These are phyloP conservation scores for Cicer pinnatifidum DNA, from an alignment of 306 rosid genomes.

Conservation along the genomic window DNA sequence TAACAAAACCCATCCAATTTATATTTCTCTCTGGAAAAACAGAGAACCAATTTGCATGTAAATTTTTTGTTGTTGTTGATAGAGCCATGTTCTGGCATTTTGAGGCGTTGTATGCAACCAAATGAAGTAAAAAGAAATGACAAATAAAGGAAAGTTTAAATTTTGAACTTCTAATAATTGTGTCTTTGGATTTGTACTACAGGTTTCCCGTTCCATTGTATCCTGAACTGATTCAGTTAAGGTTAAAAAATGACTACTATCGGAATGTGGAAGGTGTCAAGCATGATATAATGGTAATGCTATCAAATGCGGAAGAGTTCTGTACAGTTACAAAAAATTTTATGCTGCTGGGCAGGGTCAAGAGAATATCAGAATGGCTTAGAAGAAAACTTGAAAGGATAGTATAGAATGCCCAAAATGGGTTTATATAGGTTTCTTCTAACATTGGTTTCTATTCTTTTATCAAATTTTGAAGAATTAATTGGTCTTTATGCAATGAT, in stretches of 20 bases:
- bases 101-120: not conserved
- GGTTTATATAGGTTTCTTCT: slow-evolving; percentile 42
- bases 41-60: slow-evolving; percentile 17
- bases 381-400: slow-evolving; percentile 64
- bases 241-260: slow-evolving; percentile 69
- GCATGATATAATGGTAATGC: slow-evolving; percentile 71
- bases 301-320: slow-evolving; percentile 58
- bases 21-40: slow-evolving; percentile 31
- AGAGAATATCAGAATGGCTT: slow-evolving; percentile 55
- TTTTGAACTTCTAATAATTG: slow-evolving; percentile 15
- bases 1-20: slow-evolving; percentile 12
- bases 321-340: slow-evolving; percentile 43
- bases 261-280: slow-evolving; percentile 70
- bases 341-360: slow-evolving; percentile 48
- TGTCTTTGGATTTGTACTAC: slow-evolving; percentile 47
- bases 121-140: slow-evolving; percentile 25
- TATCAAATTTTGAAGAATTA: slow-evolving; percentile 50
- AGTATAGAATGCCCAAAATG: slow-evolving; percentile 44
- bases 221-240: slow-evolving; percentile 68
- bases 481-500: slow-evolving; percentile 37
- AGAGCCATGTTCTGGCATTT: slow-evolving; percentile 25
- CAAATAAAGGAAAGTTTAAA: slow-evolving; percentile 2
- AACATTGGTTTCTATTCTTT: slow-evolving; percentile 53
- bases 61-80: not conserved
- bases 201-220: slow-evolving; percentile 70